Evolutionary conservation across 805 yeast genomes (phyloP).

Genomic region (Lachancea meyersii): DNA sequence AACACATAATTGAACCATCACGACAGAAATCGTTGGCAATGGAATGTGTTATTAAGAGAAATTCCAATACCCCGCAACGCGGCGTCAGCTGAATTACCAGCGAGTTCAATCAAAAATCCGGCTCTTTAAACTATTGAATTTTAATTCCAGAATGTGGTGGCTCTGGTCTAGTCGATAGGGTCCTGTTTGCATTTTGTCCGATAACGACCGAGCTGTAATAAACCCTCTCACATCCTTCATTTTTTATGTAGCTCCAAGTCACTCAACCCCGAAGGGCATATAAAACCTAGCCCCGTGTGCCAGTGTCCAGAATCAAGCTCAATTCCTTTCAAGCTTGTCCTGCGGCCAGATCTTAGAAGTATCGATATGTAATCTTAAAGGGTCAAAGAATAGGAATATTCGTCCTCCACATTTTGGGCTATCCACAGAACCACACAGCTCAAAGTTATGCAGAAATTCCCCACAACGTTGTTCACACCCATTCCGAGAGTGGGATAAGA

Average conservation of each 20-base stretch:
- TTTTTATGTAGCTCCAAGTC: neutral
- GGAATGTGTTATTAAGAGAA: too few species aligned
- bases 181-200: too few species aligned
- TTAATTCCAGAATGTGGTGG: too few species aligned
- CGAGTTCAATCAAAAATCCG: too few species aligned
- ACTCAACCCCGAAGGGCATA: neutral
- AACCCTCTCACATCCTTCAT: neutral
- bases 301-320: neutral
- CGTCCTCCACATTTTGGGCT: slow-evolving; percentile 93
- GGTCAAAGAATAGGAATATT: slow-evolving; percentile 86
- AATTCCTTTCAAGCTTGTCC: neutral
- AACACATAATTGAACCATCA: too few species aligned
- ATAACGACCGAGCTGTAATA: too few species aligned
- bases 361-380: slow-evolving; percentile 35
- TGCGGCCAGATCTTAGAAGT: slow-evolving; percentile 1
- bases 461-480: slow-evolving; percentile 85
- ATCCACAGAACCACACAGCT: slow-evolving; percentile 90
- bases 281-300: neutral
- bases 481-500: slow-evolving; percentile 85
- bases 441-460: slow-evolving; percentile 72
- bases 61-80: too few species aligned
- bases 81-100: too few species aligned
- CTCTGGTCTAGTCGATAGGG: too few species aligned
- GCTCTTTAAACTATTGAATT: too few species aligned
- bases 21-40: too few species aligned